Conservation (phyloP, 2,329 filamentous ascomycete genomes). For the Microdochium trichocladiopsis region DNA sequence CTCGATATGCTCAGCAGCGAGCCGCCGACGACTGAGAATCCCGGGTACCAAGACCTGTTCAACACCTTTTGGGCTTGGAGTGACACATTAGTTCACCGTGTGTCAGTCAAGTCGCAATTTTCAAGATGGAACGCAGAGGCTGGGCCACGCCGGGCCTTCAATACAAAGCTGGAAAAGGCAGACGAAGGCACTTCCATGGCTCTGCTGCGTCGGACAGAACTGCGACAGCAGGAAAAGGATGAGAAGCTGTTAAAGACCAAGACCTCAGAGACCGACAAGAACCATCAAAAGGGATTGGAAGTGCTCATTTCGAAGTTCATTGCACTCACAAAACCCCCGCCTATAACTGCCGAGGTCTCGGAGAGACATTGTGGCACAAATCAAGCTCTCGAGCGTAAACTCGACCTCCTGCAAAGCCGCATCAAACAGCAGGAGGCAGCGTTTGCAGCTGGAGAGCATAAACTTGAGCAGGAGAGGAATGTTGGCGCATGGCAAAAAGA, state of each 20-base stretch:
- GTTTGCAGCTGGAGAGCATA: too few relatives aligned
- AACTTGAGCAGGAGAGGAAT: neutral
- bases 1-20: neutral
- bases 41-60: too few relatives aligned
- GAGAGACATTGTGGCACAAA: neutral
- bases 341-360: neutral
- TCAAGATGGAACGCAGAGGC: too few relatives aligned
- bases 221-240: neutral
- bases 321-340: neutral
- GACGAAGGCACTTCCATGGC: neutral
- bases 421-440: neutral
- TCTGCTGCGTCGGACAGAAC: neutral
- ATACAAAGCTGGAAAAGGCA: neutral
- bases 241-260: neutral
- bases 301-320: neutral
- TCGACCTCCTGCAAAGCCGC: neutral
- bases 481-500: neutral
- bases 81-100: too few relatives aligned
- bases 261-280: neutral
- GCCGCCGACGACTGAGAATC: neutral
- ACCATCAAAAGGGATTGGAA: neutral
- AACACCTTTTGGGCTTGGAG: too few relatives aligned
- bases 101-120: too few relatives aligned
- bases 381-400: neutral
- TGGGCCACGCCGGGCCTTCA: too few relatives aligned